Conservation (phyloP, 2,329 filamentous ascomycete genomes). For the Penicillium sp. region DNA sequence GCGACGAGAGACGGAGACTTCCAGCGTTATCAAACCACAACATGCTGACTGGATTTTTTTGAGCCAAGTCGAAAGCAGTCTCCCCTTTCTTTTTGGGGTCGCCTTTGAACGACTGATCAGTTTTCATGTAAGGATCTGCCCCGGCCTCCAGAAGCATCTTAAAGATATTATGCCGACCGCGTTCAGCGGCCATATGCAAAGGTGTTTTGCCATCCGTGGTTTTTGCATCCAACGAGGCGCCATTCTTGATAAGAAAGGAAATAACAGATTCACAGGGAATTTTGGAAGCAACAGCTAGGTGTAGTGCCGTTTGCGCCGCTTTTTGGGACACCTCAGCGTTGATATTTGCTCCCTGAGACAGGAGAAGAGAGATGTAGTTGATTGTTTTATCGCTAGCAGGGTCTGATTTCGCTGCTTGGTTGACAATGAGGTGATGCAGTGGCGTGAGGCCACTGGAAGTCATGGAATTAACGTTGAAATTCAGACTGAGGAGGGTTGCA, state of each 20-base stretch:
- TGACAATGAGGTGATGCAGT: slow-evolving; percentile 6
- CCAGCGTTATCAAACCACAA: slow-evolving; percentile 29
- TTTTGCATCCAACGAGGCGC: slow-evolving; percentile 23
- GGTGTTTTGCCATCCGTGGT: slow-evolving; percentile 28
- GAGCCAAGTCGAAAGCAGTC: slow-evolving; percentile 30
- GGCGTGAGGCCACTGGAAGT: slow-evolving; percentile 23
- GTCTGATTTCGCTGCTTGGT: not conserved
- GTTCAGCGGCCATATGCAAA: slow-evolving; percentile 32
- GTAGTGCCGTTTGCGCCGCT: slow-evolving; percentile 30
- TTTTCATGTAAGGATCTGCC: slow-evolving; percentile 27
- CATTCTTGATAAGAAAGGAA: slow-evolving; percentile 25
- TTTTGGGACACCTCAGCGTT: slow-evolving; percentile 19
- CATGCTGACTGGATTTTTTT: slow-evolving; percentile 26
- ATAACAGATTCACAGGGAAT: slow-evolving; percentile 25
- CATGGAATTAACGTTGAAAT: slow-evolving; percentile 21
- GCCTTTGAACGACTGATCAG: not conserved
- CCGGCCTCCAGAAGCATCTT: slow-evolving; percentile 28
- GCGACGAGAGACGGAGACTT: slow-evolving; percentile 13
- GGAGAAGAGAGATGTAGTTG: slow-evolving; percentile 20
- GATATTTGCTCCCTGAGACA: slow-evolving; percentile 28
- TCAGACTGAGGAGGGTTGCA: slow-evolving; percentile 14
- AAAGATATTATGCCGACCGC: slow-evolving; percentile 31
- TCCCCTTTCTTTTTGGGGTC: slow-evolving; percentile 11
- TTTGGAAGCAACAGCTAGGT: slow-evolving; percentile 28
- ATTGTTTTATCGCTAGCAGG: not conserved